Base-by-base conservation (phyloP, 2,329 filamentous ascomycete species). In the Pseudocercospora vitis region DNA sequence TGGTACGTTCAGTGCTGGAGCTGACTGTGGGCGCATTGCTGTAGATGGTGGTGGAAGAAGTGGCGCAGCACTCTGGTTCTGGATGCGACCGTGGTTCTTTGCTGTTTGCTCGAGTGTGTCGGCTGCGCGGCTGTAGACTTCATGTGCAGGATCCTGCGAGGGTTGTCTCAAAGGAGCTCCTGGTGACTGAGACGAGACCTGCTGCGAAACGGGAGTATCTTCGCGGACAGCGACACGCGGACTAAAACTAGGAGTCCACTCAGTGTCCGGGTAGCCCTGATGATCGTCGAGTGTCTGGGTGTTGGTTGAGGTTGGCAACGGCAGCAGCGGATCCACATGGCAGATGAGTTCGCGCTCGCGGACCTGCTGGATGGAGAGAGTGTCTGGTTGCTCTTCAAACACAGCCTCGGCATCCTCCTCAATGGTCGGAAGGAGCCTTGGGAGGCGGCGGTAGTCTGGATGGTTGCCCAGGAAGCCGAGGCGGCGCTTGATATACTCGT, bases 241-340 rank as follows among this genome's bases (percentile, higher is more conserved):
- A 16, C 26, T 12, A 26, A 45, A 45, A 19, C 24, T 45, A 35
- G 39, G 32, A 14, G 21, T 7, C 52, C 55, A 60, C 24, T 58
- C 58, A 6, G 21, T 14, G n/a, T 42, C 21, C 2, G 55, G 51
- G 42, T 67, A 67, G 37, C 55, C 55, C 9, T 46, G 52, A 55
- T 55, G 65, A 46, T 53, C 52, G 53, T 67, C 61, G 23, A 65
- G 48, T 3, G 61, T 63, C 40, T 63, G 33, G n/a, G 57, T 65
- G 50, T 69, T 69, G 8, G 42, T 18, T 4, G 52, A 57, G 7
- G 67, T 68, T 6, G 67, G 61, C 1, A 65, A 56, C 9, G 65
- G 65, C 16, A 65, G 54, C 1, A 69, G 52, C 6, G 58, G 61
- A 14, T 58, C 55, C 7, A 67, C 40, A 4, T 60, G 39, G 18